Conservation (phyloP, 805 yeast species). For the Huiozyma sinensis region DNA sequence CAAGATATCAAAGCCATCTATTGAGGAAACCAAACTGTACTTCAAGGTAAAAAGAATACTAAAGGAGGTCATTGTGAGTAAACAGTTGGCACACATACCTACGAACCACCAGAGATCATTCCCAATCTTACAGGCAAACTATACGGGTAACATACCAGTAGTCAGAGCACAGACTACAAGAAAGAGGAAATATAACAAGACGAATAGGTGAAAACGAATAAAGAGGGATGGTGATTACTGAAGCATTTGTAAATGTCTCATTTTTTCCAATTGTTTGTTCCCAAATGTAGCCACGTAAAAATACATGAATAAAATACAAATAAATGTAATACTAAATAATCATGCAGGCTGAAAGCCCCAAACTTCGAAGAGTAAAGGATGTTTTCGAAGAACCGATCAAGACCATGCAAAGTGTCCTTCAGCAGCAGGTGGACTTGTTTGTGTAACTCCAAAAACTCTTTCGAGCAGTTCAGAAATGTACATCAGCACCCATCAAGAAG, state of each 20-base stretch:
- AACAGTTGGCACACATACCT: constrained; percentile 26
- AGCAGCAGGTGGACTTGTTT: neutral
- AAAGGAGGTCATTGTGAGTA: constrained; percentile 33
- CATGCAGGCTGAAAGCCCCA: neutral
- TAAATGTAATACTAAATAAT: neutral
- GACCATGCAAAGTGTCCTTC: neutral
- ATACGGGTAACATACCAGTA: constrained; percentile 72
- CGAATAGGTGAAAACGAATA: neutral
- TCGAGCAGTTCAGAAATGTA: constrained; percentile 30
- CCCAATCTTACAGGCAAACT: constrained; percentile 65
- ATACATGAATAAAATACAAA: neutral
- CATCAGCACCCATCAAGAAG: constrained; percentile 40
- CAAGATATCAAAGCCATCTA: constrained; percentile 30
- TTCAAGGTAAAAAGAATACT: constrained; percentile 36
- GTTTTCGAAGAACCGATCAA: neutral
- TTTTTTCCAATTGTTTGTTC: neutral
- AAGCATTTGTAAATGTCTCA: too few relatives aligned
- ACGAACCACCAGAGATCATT: constrained; percentile 31
- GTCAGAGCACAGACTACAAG: constrained; percentile 22
- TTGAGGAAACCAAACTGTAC: constrained; percentile 34
- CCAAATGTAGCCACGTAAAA: too few relatives aligned
- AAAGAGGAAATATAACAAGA: constrained; percentile 21
- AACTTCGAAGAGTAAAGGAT: neutral
- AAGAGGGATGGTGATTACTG: neutral
- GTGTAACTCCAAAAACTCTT: neutral